A percentile compares a stretch with the other conserved stretches of the same genome.
phyloP scores from a whole-genome alignment of 345 rosid species.

The Odontarrhena argentea region DNA sequence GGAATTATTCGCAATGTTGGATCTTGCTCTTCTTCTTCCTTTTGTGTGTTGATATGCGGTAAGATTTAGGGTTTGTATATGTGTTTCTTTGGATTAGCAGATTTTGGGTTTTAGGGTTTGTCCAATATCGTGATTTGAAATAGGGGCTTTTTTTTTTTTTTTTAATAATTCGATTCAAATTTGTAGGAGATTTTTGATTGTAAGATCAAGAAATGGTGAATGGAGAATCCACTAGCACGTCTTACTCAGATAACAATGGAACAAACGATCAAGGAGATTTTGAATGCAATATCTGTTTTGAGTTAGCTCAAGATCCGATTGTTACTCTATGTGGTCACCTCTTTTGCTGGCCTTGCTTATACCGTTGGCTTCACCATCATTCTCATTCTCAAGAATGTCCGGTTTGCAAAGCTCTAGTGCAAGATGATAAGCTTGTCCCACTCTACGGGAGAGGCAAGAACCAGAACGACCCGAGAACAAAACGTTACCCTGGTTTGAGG shows the following conservation, averaged over 20 bases:
- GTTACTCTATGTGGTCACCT: conserved; percentile 93
- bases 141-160: conserved; percentile 1
- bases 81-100: not conserved
- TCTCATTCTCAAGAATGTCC: conserved; percentile 91
- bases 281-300: conserved; percentile 96
- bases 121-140: not conserved
- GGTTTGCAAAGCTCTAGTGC: conserved; percentile 84
- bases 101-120: not conserved
- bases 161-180: not conserved
- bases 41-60: not conserved
- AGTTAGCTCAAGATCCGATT: conserved; percentile 84
- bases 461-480: conserved; percentile 70
- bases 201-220: conserved; percentile 49
- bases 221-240: conserved; percentile 55
- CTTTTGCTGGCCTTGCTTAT: conserved; percentile 92
- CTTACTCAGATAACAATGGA: conserved; percentile 44
- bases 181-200: conserved; percentile 2
- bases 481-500: conserved; percentile 65
- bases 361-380: conserved; percentile 83
- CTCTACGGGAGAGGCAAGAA: conserved; percentile 93
- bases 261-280: conserved; percentile 70
- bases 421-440: conserved; percentile 91
- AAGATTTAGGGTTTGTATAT: conserved; percentile 12
- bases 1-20: not conserved
- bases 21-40: not conserved